Base-by-base conservation (phyloP, 371 early-diverging fungal species). In the Mucor sp. region DNA sequence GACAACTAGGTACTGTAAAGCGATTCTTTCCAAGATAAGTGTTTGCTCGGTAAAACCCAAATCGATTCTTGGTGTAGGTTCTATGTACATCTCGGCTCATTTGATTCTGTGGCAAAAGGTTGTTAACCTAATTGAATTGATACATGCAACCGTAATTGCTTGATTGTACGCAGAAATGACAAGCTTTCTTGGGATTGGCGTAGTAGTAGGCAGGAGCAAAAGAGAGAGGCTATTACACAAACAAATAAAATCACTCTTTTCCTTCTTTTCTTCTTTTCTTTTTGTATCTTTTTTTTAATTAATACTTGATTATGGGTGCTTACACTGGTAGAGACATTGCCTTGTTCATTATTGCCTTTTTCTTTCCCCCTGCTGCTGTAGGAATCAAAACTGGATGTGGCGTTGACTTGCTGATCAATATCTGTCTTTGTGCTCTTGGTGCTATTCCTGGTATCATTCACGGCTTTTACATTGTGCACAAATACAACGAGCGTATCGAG, bases 351-450 rank as follows among this genome's bases (percentile, higher is more conserved):
- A 67, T 90, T 47, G 91, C 89, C 30, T 85, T 93, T 58, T 83
- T 93, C 64, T 81, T 92, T 39, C 93, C 94, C 30, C 93, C 93
- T 19, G 68, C 91, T 19, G 89, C 87, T 14, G 92, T 90, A 0
- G 74, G 85, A 55, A 69, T 88, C 17, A 82, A 87, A 60, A 76
- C 87, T 35, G 92, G 92, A 3, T 90, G 87, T 67, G 74, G 85
- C 19, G 80, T 82, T 17, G 91, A 91, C 72, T 81, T 91, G 50
- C 48, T 89, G 12, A 91, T 91, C 35, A 91, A 90, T 67, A 69
- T 89, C 62, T 88, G 84, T 14, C 75, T 91, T 59, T 87, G 85
- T n/a, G 69, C 76, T 11, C 77, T 91, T 12, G 91, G 90, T 55
- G 84, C 84, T 9, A 78, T 83, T 58, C 84, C 84, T 53, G 84